Evolutionary conservation across 2,329 filamentous ascomycete species (phyloP).

Genomic region (Colletotrichum echinochloae): DNA sequence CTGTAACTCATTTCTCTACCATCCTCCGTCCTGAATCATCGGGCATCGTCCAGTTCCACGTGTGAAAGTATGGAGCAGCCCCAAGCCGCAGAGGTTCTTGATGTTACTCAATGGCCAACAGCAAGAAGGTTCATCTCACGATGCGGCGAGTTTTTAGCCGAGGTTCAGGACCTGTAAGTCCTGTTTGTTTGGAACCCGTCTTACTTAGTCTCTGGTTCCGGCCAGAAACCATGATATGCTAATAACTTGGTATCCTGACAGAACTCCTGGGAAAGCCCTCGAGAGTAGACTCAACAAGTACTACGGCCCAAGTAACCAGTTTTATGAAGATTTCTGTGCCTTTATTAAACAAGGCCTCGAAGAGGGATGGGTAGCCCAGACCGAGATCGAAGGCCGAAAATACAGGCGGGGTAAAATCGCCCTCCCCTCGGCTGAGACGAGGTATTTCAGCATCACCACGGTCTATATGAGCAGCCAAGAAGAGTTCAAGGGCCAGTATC

Average conservation of each 20-base stretch:
- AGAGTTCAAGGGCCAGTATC: constrained; percentile 62
- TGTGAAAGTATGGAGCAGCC: constrained; percentile 15
- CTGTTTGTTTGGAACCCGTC: neutral
- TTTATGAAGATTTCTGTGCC: constrained; percentile 56
- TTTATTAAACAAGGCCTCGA: constrained; percentile 54
- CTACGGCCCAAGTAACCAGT: constrained; percentile 57
- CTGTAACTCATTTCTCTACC: neutral
- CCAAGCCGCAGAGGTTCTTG: constrained; percentile 41
- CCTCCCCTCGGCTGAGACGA: constrained; percentile 58
- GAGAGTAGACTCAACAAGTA: constrained; percentile 56
- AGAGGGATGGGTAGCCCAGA: constrained; percentile 60
- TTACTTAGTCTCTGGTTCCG: neutral
- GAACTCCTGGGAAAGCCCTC: constrained; percentile 59
- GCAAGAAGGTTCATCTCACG: constrained; percentile 46
- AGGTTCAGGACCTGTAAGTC: constrained; percentile 49
- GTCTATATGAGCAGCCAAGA: constrained; percentile 67
- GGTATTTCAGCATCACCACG: constrained; percentile 67
- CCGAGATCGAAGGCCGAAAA: constrained; percentile 56
- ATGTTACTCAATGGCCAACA: constrained; percentile 46
- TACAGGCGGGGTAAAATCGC: constrained; percentile 62
- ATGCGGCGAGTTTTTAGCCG: constrained; percentile 48
- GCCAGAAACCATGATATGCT: neutral
- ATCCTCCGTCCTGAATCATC: neutral
- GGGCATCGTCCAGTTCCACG: neutral
- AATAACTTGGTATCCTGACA: constrained; percentile 34